Percentiles rank a stretch among this genome's conserved stretches.
phyloP scores from a whole-genome alignment of 495 filamentous ascomycete genomes.

The Penicillium cataractarum region DNA sequence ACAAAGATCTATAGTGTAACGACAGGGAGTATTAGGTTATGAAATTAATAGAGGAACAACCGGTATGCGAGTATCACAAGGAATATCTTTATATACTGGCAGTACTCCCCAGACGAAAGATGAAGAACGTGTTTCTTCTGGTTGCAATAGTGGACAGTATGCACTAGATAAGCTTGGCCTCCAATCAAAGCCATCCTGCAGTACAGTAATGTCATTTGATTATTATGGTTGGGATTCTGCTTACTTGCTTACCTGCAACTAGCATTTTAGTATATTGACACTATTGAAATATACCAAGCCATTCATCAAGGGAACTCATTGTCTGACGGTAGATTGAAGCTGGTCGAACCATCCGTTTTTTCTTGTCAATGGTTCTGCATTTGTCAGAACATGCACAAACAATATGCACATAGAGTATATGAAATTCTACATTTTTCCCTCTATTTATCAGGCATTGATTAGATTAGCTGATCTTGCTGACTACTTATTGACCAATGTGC shows the following conservation, averaged over 20 bases:
- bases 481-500: not conserved
- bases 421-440: not conserved
- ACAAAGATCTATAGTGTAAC: not conserved
- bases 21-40: not conserved
- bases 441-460: not conserved
- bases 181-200: not conserved
- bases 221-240: not conserved
- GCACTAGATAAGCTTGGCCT: not conserved
- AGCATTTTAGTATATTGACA: not conserved
- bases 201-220: not conserved
- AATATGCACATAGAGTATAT: not conserved
- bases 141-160: not conserved
- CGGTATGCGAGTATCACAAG: too few relatives aligned
- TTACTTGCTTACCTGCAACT: constrained; percentile 1
- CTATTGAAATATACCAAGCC: not conserved
- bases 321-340: not conserved
- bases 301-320: not conserved
- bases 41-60: not conserved
- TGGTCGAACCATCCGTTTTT: not conserved
- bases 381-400: not conserved
- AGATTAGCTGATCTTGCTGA: not conserved
- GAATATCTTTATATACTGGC: too few relatives aligned
- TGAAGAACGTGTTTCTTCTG: not conserved
- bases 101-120: not conserved
- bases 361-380: too few relatives aligned